phyloP scores from a whole-genome alignment of 805 yeast species.

The Millerago galiae region DNA sequence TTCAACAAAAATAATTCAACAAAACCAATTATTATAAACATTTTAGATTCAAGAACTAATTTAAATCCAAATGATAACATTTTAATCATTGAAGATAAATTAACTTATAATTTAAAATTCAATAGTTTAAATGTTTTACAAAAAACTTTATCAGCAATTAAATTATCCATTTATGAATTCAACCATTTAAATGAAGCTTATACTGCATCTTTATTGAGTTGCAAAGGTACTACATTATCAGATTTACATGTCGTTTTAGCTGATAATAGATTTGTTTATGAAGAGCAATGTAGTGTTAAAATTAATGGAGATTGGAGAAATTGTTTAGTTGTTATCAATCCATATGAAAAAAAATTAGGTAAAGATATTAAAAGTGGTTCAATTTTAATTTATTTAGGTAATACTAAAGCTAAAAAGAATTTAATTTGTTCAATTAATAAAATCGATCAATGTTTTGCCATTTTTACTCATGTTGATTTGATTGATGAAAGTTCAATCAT shows the following conservation, averaged over 20 bases:
- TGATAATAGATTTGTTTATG: conserved; percentile 38
- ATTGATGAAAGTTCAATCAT: conserved; percentile 53
- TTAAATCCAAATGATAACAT: not conserved
- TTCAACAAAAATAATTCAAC: conserved; percentile 3
- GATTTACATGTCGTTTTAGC: conserved; percentile 55
- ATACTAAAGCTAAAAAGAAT: conserved; percentile 42
- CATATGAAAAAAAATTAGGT: conserved; percentile 28
- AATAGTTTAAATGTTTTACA: conserved; percentile 8
- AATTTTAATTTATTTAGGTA: conserved; percentile 44
- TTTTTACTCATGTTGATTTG: conserved; percentile 51
- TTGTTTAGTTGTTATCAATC: conserved; percentile 44
- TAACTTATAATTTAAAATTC: conserved; percentile 21
- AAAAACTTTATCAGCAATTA: conserved; percentile 42
- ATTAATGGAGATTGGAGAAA: conserved; percentile 54
- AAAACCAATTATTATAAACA: conserved; percentile 32
- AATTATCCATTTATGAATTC: conserved; percentile 51
- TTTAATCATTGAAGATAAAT: conserved; percentile 1
- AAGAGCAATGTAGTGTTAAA: conserved; percentile 59
- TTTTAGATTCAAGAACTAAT: conserved; percentile 11
- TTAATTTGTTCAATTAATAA: conserved; percentile 43
- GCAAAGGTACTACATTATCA: conserved; percentile 48
- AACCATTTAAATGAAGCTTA: conserved; percentile 53
- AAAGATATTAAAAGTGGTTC: conserved; percentile 36
- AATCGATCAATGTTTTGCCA: conserved; percentile 43
- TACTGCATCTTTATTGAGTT: conserved; percentile 56